Base-by-base conservation (phyloP, 495 filamentous ascomycete genomes). In the Podospora didyma region DNA sequence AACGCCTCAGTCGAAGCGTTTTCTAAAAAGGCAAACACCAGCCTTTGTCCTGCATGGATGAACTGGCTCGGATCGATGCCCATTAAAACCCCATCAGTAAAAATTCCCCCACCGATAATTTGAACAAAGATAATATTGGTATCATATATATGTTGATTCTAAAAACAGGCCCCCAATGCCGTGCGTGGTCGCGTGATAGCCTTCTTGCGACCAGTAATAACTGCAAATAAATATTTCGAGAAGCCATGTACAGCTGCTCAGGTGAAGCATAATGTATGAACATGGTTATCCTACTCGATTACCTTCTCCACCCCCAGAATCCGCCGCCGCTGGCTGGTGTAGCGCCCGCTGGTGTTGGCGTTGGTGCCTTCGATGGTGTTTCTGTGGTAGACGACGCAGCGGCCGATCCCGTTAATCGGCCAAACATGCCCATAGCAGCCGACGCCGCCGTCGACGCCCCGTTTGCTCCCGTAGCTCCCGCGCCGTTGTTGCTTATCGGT, bases 281-380 rank as follows among this genome's bases (percentile, higher is more conserved):
- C n/a, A 17, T 42, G n/a, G 12, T 42, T 42, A 42, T 42, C 44
- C 44, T 46, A 7, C 3, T 23, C 20, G 21, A 45, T 69, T 59
- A 71, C 58, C 75, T 69, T 53, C 76, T 67, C 77, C 77, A 80
- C 5, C 76, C 76, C 74, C 75, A 80, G 58, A 80, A 80, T 28
- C 77, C 68, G 21, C 69, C 74, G 39, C 63, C 68, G 34, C 68
- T 67, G 51, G 55, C 52, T 22, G 55, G 54, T 21, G 53, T 49
- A 26, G 54, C 37, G 11, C 62, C 59, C 12, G 46, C 46, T 11
- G 49, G 39, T 2, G 48, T 21, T 26, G 64, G 48, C 7, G 62
- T 48, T n/a, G 59, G 37, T 23, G 42, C 49, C 56, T 58, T 59
- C 1, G 46, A 53, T 12, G 63, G 41, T 19, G 56, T 46, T 11